phyloP scores from a whole-genome alignment of 2,329 filamentous ascomycete genomes.

The Rhynchosporium agropyri region DNA sequence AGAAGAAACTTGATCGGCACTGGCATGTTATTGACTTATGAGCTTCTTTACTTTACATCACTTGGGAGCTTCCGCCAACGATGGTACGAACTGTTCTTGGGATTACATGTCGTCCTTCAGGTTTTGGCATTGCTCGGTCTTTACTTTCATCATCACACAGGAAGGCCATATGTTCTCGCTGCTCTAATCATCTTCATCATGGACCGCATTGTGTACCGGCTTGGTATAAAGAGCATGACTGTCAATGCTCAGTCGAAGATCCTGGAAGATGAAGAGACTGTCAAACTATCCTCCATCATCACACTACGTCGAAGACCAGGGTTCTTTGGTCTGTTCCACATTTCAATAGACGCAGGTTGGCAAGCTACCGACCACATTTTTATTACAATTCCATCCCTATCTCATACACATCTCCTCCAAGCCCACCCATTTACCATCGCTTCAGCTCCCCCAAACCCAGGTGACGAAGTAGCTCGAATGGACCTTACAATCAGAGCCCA shows the following conservation, averaged over 20 bases:
- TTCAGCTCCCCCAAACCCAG: conserved; percentile 53
- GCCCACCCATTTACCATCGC: conserved; percentile 70
- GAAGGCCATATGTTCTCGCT: conserved; percentile 54
- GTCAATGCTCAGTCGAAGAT: conserved; percentile 54
- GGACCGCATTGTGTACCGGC: conserved; percentile 60
- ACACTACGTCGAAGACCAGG: conserved; percentile 16
- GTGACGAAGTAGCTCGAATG: conserved; percentile 52
- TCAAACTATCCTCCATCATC: conserved; percentile 47
- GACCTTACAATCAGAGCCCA: conserved; percentile 62
- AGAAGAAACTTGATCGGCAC: conserved; percentile 57
- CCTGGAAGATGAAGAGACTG: conserved; percentile 59
- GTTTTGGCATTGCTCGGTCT: conserved; percentile 56
- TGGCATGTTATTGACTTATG: conserved; percentile 58
- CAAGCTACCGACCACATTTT: conserved; percentile 65
- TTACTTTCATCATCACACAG: conserved; percentile 60
- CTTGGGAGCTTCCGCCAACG: conserved; percentile 60
- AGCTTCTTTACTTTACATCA: conserved; percentile 64
- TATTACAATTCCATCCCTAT: conserved; percentile 59
- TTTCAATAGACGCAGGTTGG: conserved; percentile 56
- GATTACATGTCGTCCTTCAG: conserved; percentile 60
- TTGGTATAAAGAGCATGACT: conserved; percentile 53
- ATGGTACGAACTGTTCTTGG: conserved; percentile 67
- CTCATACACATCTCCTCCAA: conserved; percentile 56
- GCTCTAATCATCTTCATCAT: conserved; percentile 59
- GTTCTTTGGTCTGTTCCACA: conserved; percentile 31